These are phyloP conservation scores for Fusarium sp. DNA, from an alignment of 2,329 filamentous ascomycete species.

Conservation along the genomic window DNA sequence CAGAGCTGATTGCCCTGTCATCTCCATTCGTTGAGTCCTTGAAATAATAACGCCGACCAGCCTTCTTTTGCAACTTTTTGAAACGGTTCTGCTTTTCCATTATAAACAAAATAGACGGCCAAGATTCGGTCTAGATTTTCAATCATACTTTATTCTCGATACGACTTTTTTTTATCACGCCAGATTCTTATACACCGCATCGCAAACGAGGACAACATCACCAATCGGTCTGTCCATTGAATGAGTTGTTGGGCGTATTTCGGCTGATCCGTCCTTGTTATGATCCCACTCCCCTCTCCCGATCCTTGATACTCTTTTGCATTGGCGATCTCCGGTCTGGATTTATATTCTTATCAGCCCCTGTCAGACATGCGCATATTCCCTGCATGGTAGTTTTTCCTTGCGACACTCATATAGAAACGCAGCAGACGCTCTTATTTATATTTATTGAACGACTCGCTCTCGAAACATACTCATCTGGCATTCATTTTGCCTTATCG, in stretches of 20 bases:
- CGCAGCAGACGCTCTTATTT: neutral
- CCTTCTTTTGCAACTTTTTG: conserved; percentile 7
- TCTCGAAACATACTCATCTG: neutral
- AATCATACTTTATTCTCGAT: neutral
- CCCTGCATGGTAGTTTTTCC: conserved; percentile 12
- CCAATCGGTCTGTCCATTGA: conserved; percentile 11
- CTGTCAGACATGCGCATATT: conserved; percentile 25
- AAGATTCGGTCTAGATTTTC: conserved; percentile 10
- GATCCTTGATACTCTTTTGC: conserved; percentile 7
- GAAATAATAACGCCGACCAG: conserved; percentile 1
- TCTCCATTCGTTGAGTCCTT: neutral
- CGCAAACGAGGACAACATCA: conserved; percentile 27
- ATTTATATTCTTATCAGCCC: neutral
- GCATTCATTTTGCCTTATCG: neutral
- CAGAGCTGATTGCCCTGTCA: conserved; percentile 26
- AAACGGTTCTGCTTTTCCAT: neutral
- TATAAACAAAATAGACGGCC: conserved; percentile 23
- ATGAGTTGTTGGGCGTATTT: conserved; percentile 27
- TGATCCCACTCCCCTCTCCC: conserved; percentile 17
- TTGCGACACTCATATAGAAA: neutral
- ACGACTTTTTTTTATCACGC: conserved; percentile 1
- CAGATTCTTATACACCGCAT: conserved; percentile 35
- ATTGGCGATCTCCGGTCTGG: conserved; percentile 9
- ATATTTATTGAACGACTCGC: neutral
- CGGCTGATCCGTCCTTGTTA: conserved; percentile 21